A percentile compares a stretch with the other conserved stretches of the same genome.
Evolutionary conservation across 2,329 filamentous ascomycete genomes (phyloP).

Genomic region (Chrysoporthe austroafricana): DNA sequence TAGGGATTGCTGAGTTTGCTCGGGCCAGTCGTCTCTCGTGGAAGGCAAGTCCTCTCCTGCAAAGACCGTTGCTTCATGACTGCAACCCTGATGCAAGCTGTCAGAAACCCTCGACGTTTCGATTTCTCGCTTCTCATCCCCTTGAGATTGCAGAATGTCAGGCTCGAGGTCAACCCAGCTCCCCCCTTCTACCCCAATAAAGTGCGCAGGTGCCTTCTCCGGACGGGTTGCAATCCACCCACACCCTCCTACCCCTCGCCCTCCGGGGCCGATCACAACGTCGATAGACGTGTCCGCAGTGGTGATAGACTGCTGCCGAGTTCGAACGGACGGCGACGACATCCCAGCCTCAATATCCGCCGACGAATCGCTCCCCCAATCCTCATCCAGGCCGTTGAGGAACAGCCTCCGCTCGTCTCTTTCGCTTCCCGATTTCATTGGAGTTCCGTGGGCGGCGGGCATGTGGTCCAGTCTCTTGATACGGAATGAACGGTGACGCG

Average conservation of each 20-base stretch:
- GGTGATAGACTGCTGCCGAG: conserved; percentile 41
- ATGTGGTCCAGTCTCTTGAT: conserved; percentile 9
- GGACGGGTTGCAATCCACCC: conserved; percentile 34
- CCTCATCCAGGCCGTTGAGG: conserved; percentile 26
- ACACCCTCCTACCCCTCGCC: conserved; percentile 32
- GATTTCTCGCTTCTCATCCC: conserved; percentile 2
- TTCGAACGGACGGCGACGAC: conserved; percentile 38
- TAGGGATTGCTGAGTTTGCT: conserved; percentile 1
- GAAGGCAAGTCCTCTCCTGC: background rate
- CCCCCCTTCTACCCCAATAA: conserved; percentile 13
- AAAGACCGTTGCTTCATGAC: background rate
- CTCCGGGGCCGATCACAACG: conserved; percentile 32
- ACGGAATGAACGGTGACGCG: conserved; percentile 12
- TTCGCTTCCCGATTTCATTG: conserved; percentile 15
- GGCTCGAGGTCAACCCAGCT: conserved; percentile 36
- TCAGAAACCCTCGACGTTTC: background rate
- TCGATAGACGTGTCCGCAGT: conserved; percentile 43
- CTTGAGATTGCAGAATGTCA: conserved; percentile 16
- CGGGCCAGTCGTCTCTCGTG: background rate
- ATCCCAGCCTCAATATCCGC: conserved; percentile 33
- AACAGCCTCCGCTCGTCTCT: conserved; percentile 16
- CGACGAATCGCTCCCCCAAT: conserved; percentile 38
- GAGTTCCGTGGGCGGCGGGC: background rate
- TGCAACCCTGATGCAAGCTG: conserved; percentile 4
- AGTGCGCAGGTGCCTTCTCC: conserved; percentile 28